These are phyloP conservation scores for Articulospora tetracladia DNA, from an alignment of 495 filamentous ascomycete genomes.

Conservation along the genomic window DNA sequence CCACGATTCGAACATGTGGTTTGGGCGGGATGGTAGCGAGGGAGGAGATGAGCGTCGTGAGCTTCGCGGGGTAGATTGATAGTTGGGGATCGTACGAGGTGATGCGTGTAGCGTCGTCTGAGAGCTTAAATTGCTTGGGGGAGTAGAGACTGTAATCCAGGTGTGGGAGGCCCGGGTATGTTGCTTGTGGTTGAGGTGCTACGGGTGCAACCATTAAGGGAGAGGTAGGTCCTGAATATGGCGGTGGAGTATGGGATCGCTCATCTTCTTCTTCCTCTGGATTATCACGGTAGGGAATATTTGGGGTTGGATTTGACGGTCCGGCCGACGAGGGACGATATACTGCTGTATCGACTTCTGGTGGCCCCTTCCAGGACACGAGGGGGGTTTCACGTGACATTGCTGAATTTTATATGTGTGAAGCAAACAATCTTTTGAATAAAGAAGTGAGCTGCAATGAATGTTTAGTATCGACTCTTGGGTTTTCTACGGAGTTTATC, in stretches of 20 bases:
- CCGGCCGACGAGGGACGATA: constrained; percentile 10
- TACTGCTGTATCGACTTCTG: constrained; percentile 17
- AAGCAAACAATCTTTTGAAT: too few species aligned
- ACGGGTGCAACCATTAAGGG: constrained; percentile 13
- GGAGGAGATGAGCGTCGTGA: constrained; percentile 39
- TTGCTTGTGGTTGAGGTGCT: constrained; percentile 5
- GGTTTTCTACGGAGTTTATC: too few species aligned
- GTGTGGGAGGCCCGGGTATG: constrained; percentile 38
- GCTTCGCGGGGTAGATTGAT: constrained; percentile 34
- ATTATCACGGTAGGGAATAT: background rate
- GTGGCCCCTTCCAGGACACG: constrained; percentile 13
- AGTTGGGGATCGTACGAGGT: constrained; percentile 36
- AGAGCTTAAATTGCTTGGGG: constrained; percentile 42
- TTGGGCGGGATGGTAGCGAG: constrained; percentile 48
- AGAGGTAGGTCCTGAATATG: constrained; percentile 40
- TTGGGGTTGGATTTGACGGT: background rate
- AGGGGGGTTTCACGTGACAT: background rate
- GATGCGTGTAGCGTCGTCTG: constrained; percentile 42
- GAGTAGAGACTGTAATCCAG: constrained; percentile 49
- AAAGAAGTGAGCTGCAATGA: too few species aligned
- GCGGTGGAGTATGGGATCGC: constrained; percentile 33
- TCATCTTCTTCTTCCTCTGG: constrained; percentile 6
- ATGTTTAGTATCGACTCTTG: too few species aligned
- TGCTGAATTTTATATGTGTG: background rate
- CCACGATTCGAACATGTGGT: constrained; percentile 43